Evolutionary conservation across 2,329 filamentous ascomycete species (phyloP).

Genomic region (Pleochaeta shiraiana): DNA sequence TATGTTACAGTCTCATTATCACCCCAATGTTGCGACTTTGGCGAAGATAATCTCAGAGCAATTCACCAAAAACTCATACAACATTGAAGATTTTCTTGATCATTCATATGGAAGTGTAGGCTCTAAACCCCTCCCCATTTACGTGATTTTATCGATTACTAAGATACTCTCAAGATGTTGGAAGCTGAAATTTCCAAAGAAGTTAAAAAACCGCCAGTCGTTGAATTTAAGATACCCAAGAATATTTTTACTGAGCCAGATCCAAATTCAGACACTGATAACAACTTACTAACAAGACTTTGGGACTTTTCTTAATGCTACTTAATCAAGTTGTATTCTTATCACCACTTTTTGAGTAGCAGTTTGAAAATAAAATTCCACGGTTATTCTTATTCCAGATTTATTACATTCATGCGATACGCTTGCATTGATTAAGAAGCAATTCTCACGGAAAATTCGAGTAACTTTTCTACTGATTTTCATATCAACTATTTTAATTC

Average conservation of each 20-base stretch:
- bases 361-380: too few relatives aligned
- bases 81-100: constrained; percentile 92
- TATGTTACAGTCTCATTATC: constrained; percentile 78
- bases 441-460: too few relatives aligned
- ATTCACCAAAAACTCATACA: constrained; percentile 90
- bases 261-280: constrained; percentile 24
- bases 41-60: constrained; percentile 89
- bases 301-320: constrained; percentile 31
- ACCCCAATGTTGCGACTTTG: constrained; percentile 88
- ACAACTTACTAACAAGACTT: constrained; percentile 34
- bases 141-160: constrained; percentile 15
- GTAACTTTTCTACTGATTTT: too few relatives aligned
- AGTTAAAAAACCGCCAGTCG: constrained; percentile 65
- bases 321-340: too few relatives aligned
- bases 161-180: constrained; percentile 36
- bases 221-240: constrained; percentile 77
- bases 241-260: constrained; percentile 24
- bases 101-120: constrained; percentile 69
- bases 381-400: too few relatives aligned
- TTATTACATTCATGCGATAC: too few relatives aligned
- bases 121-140: constrained; percentile 10
- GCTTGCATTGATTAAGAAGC: too few relatives aligned
- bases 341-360: too few relatives aligned
- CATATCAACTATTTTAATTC: too few relatives aligned
- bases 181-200: constrained; percentile 68